phyloP scores from a whole-genome alignment of 2,329 filamentous ascomycete genomes.

The Phaeomoniella chlamydospora region DNA sequence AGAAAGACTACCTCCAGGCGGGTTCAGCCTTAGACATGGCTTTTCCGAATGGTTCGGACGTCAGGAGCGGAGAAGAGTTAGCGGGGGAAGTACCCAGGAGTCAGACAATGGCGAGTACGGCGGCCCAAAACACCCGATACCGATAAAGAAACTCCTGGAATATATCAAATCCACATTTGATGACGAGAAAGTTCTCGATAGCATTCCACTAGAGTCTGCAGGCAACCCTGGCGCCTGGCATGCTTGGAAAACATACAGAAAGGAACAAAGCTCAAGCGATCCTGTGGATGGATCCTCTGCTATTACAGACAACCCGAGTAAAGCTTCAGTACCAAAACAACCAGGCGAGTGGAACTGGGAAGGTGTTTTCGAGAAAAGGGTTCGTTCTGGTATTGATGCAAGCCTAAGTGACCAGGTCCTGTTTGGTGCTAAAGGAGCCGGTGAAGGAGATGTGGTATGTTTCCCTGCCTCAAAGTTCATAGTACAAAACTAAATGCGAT shows the following conservation, averaged over 20 bases:
- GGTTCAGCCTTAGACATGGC: conserved; percentile 79
- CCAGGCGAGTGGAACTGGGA: conserved; percentile 96
- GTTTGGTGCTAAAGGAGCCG: conserved; percentile 45
- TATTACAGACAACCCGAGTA: conserved; percentile 9
- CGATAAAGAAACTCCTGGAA: conserved; percentile 29
- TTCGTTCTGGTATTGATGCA: conserved; percentile 60
- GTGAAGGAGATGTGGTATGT: conserved; percentile 58
- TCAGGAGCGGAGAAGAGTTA: background rate
- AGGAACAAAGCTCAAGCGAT: background rate
- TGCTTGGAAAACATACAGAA: conserved; percentile 56
- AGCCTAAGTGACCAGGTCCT: conserved; percentile 69
- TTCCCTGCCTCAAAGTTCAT: conserved; percentile 2
- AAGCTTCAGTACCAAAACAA: conserved; percentile 22
- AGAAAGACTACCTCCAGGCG: conserved; percentile 70
- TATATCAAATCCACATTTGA: conserved; percentile 78
- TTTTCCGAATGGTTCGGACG: conserved; percentile 79
- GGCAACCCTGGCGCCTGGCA: conserved; percentile 89
- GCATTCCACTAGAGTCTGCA: conserved; percentile 63
- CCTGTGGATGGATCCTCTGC: background rate
- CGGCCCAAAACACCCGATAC: background rate
- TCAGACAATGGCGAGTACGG: background rate
- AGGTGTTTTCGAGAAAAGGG: conserved; percentile 86
- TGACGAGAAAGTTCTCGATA: conserved; percentile 61
- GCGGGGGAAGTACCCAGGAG: background rate
- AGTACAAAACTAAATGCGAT: conserved; percentile 1